Percentiles rank a stretch among this genome's conserved stretches.
phyloP scores from a whole-genome alignment of 2,329 filamentous ascomycete genomes.

The Mollisiaceae sp. region DNA sequence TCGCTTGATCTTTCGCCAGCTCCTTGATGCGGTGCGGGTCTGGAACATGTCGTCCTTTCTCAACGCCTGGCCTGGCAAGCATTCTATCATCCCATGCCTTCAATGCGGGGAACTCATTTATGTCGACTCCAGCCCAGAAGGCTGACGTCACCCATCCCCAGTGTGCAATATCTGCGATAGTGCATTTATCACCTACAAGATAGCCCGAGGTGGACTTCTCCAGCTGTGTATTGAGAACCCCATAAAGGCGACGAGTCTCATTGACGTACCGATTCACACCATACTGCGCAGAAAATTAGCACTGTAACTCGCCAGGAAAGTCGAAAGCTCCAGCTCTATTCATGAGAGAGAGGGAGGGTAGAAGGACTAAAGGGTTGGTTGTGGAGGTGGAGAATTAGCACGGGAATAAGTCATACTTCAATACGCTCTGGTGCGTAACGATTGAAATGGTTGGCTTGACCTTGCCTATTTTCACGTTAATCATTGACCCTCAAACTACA shows the following conservation, averaged over 20 bases:
- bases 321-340: too few relatives aligned
- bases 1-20: constrained; percentile 50
- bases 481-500: neutral
- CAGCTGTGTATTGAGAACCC: constrained; percentile 76
- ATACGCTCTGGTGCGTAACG: constrained; percentile 85
- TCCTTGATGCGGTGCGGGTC: constrained; percentile 65
- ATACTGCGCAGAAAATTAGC: constrained; percentile 51
- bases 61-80: constrained; percentile 69
- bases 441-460: constrained; percentile 82
- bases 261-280: constrained; percentile 82
- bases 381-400: too few relatives aligned
- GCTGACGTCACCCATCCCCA: constrained; percentile 58
- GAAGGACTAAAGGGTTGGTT: too few relatives aligned
- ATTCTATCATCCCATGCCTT: constrained; percentile 79
- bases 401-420: constrained; percentile 42
- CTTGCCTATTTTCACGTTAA: constrained; percentile 56
- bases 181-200: constrained; percentile 70
- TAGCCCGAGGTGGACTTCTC: constrained; percentile 59
- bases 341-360: too few relatives aligned
- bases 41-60: constrained; percentile 78
- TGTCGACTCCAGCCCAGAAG: constrained; percentile 63
- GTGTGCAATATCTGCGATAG: constrained; percentile 79
- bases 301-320: too few relatives aligned
- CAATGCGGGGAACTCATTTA: constrained; percentile 76
- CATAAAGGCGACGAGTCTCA: constrained; percentile 83